phyloP scores from a whole-genome alignment of 2,329 filamentous ascomycete genomes.

The Calonectria leucothoes region DNA sequence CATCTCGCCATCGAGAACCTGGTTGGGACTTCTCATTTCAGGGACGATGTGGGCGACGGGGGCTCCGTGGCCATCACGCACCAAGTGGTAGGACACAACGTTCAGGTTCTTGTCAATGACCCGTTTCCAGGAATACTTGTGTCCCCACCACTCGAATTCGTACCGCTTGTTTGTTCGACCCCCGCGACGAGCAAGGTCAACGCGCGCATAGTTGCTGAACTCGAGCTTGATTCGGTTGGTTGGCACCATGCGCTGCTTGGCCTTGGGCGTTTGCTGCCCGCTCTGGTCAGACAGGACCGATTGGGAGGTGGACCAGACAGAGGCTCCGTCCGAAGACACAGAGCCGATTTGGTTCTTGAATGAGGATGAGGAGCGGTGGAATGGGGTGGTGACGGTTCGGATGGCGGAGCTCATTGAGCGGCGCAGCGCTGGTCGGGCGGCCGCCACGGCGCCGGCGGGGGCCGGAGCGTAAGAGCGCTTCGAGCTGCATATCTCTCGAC shows the following conservation, averaged over 20 bases:
- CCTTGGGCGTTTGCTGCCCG: slow-evolving; percentile 41
- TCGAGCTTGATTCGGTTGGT: slow-evolving; percentile 89
- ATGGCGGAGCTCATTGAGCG: slow-evolving; percentile 58
- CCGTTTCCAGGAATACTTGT: slow-evolving; percentile 86
- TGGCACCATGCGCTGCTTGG: slow-evolving; percentile 58
- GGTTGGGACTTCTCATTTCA: slow-evolving; percentile 77
- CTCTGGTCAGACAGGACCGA: slow-evolving; percentile 29
- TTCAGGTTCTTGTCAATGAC: slow-evolving; percentile 76
- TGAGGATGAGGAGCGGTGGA: slow-evolving; percentile 43
- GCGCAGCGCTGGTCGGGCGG: slow-evolving; percentile 60
- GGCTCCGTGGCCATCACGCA: slow-evolving; percentile 70
- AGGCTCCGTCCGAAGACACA: slow-evolving; percentile 35
- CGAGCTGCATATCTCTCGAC: slow-evolving; percentile 90
- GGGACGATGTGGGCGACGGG: slow-evolving; percentile 88
- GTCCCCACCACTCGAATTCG: slow-evolving; percentile 94
- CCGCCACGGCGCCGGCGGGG: slow-evolving; percentile 29
- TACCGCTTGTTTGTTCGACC: slow-evolving; percentile 79
- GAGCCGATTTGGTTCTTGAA: slow-evolving; percentile 33
- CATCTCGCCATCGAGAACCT: slow-evolving; percentile 76
- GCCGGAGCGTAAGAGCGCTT: slow-evolving; percentile 70
- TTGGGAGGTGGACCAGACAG: slow-evolving; percentile 40
- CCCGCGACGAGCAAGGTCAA: slow-evolving; percentile 80
- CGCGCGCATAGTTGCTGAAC: slow-evolving; percentile 96
- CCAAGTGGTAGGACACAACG: slow-evolving; percentile 82
- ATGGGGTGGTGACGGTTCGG: slow-evolving; percentile 55